Evolutionary conservation across 805 yeast species (phyloP).

Genomic region (Huiozyma sinensis): DNA sequence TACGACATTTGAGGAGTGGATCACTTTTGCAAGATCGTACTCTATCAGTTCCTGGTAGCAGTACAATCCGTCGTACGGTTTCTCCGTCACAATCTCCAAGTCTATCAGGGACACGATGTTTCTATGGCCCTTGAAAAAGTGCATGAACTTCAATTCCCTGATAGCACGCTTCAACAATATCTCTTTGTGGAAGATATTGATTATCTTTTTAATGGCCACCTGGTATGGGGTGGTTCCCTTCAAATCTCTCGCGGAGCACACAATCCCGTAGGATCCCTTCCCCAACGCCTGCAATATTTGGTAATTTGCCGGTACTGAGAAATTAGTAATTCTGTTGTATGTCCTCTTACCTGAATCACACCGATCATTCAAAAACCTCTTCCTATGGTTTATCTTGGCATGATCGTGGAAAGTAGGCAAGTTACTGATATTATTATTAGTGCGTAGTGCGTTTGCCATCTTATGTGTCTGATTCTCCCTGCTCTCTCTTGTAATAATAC

Average conservation of each 20-base stretch:
- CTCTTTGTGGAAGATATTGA: slow-evolving; percentile 55
- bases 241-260: slow-evolving; percentile 53
- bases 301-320: slow-evolving; percentile 54
- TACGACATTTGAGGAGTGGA: slow-evolving; percentile 55
- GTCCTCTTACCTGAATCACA: background rate
- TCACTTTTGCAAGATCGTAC: slow-evolving; percentile 71
- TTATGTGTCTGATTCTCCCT: too few relatives aligned
- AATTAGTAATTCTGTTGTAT: slow-evolving; percentile 42
- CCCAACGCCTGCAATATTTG: slow-evolving; percentile 52
- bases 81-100: slow-evolving; percentile 52
- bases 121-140: slow-evolving; percentile 74
- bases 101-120: slow-evolving; percentile 70
- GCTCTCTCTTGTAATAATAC: too few relatives aligned
- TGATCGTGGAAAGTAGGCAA: too few relatives aligned
- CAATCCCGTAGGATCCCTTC: slow-evolving; percentile 80
- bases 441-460: too few relatives aligned
- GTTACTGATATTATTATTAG: too few relatives aligned
- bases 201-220: slow-evolving; percentile 75
- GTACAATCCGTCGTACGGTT: slow-evolving; percentile 77
- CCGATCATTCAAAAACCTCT: too few relatives aligned
- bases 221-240: slow-evolving; percentile 9
- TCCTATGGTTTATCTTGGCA: too few relatives aligned
- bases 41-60: slow-evolving; percentile 82
- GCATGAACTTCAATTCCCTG: slow-evolving; percentile 73
- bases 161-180: slow-evolving; percentile 68